Conservation (phyloP, 2,329 filamentous ascomycete species). For the Monosporascus sp. region DNA sequence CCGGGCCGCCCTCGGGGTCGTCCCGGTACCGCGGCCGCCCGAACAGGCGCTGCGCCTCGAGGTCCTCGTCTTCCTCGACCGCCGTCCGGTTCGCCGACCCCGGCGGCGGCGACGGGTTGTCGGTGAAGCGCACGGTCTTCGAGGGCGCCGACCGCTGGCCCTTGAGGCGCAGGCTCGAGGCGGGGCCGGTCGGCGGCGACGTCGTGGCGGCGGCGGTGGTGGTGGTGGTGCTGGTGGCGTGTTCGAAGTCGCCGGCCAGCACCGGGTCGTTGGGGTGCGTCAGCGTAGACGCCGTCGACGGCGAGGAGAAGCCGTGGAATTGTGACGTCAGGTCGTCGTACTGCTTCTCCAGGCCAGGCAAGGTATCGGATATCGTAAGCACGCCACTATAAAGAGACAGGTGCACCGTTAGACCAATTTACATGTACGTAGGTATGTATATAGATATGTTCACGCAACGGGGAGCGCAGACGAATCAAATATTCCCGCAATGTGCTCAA, state of each 20-base stretch:
- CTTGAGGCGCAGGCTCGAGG: slow-evolving; percentile 25
- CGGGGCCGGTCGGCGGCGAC: slow-evolving; percentile 31
- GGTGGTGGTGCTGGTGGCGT: slow-evolving; percentile 45
- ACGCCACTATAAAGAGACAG: slow-evolving; percentile 37
- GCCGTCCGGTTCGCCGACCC: slow-evolving; percentile 8
- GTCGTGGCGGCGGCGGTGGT: slow-evolving; percentile 27
- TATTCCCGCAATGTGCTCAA: too few species aligned
- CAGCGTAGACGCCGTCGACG: slow-evolving; percentile 45
- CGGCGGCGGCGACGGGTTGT: slow-evolving; percentile 44
- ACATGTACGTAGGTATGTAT: background rate
- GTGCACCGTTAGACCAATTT: background rate
- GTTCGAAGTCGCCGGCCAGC: slow-evolving; percentile 59
- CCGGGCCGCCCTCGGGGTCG: slow-evolving; percentile 45
- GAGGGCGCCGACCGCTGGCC: slow-evolving; percentile 31
- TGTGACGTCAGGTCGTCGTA: slow-evolving; percentile 72
- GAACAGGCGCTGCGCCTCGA: slow-evolving; percentile 40
- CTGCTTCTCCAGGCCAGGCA: slow-evolving; percentile 66
- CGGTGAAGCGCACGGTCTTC: slow-evolving; percentile 85
- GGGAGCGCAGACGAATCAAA: background rate
- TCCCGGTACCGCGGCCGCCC: slow-evolving; percentile 59
- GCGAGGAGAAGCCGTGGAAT: slow-evolving; percentile 64
- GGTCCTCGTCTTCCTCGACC: slow-evolving; percentile 33
- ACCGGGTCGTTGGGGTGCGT: slow-evolving; percentile 60
- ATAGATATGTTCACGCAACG: background rate
- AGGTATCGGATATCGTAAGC: slow-evolving; percentile 54